Evolutionary conservation across 2,329 filamentous ascomycete species (phyloP), one percentile per base, ranked within the genome.

Genomic region (Pestalotiopsis sp.): DNA sequence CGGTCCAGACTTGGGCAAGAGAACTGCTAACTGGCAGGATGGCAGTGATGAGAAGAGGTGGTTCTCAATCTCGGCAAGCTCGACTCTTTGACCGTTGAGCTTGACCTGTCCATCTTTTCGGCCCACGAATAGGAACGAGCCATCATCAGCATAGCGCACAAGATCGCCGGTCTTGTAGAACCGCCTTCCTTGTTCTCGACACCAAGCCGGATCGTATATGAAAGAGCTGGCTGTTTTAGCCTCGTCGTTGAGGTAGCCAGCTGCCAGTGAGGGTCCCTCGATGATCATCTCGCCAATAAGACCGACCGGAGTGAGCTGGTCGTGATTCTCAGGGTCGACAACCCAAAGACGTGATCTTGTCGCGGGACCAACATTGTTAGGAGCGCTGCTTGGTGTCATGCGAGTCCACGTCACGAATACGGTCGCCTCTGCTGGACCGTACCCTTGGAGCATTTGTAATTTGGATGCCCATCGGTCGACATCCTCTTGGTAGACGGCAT

Each of bases 141-240:
- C 77, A 64, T 81, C 75, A 1, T 71, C 69, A 58, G 76, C 69
- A 30, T 80, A 80, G 55, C 71, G 73, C 14, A 73, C 81, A 7
- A 82, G 75, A 68, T 83, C 81, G 40, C 81, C 81, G 4, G 81
- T 81, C 57, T 76, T 77, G 69, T 81, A 82, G 13, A 82, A 61
- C 1, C 76, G 71, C 6, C 61, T 35, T 13, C 26, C 6, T 24
- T 61, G 55, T 3, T 56, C 66, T 1, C 72, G 73, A n/a, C 65
- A 30, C 68, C 68, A 71, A 3, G 7, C 35, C 1, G 70, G 70
- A 1, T 57, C 44, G 6, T 9, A 4, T 13, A 71, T 66, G 26
- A 71, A 71, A 13, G 69, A 52, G 20, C 62, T 44, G 20, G 66
- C 55, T 13, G 69, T 66, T 65, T 68, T 71, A 22, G 59, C 64